These are phyloP conservation scores for Beauveria sp. DNA, from an alignment of 2,329 filamentous ascomycete genomes.

Conservation along the genomic window DNA sequence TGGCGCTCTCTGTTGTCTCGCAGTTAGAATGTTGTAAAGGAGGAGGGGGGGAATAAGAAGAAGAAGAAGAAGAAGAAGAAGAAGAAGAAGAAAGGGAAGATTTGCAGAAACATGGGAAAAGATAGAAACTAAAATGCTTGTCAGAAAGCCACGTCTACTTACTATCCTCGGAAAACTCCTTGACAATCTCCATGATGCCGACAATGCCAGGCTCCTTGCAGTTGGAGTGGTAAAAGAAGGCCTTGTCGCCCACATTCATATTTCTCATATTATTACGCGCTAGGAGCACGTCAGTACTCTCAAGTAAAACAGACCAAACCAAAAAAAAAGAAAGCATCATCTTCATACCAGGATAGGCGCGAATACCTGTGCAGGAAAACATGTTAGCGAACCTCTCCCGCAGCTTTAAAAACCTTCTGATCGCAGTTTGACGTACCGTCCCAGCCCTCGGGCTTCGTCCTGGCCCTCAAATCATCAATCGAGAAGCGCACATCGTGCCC, in stretches of 20 bases:
- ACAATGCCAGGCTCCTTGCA: constrained; percentile 84
- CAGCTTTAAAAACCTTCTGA: neutral
- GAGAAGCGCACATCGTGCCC: constrained; percentile 88
- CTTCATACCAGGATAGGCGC: constrained; percentile 37
- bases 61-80: no score
- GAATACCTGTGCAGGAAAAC: constrained; percentile 30
- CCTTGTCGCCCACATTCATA: constrained; percentile 87
- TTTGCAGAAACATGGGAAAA: neutral
- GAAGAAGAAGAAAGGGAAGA: no score
- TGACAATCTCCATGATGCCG: constrained; percentile 81
- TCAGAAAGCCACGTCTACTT: constrained; percentile 21
- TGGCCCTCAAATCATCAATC: constrained; percentile 76
- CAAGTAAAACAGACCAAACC: neutral
- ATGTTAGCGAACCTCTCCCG: neutral
- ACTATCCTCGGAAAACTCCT: constrained; percentile 76
- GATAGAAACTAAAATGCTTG: no score
- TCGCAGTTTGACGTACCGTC: constrained; percentile 52
- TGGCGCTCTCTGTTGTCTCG: constrained; percentile 22
- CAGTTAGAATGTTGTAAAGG: neutral
- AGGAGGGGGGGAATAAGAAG: neutral
- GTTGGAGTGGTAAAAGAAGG: constrained; percentile 93
- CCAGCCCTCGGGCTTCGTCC: constrained; percentile 77
- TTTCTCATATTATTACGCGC: constrained; percentile 83
- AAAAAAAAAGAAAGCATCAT: no score
- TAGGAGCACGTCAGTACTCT: constrained; percentile 12